Percentiles rank a stretch among this genome's conserved stretches.
Evolutionary conservation across 768 basidiomycete species (phyloP).

Genomic region (Amanita exitialis): DNA sequence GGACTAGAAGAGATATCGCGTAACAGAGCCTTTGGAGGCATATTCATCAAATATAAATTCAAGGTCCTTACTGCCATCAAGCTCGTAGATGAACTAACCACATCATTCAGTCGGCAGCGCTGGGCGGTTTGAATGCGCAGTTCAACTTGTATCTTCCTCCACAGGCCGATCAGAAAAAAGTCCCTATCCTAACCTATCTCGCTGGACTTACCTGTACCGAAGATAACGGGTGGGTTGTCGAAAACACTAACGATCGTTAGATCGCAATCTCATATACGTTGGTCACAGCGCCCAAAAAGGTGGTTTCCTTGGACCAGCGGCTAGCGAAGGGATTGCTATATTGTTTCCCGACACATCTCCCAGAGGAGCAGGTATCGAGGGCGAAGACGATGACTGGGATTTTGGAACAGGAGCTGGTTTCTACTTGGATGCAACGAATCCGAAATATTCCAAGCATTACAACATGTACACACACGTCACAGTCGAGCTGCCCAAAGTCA

Average conservation of each 20-base stretch:
- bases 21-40: constrained; percentile 75
- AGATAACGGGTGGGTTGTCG: constrained; percentile 68
- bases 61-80: constrained; percentile 29
- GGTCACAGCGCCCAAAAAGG: constrained; percentile 77
- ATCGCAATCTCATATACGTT: neutral
- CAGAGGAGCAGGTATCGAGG: constrained; percentile 78
- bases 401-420: constrained; percentile 96
- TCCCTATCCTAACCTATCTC: constrained; percentile 73
- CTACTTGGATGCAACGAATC: constrained; percentile 85
- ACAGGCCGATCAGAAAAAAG: constrained; percentile 37
- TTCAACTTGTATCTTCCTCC: constrained; percentile 89
- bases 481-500: constrained; percentile 71
- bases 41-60: constrained; percentile 80
- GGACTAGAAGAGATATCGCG: constrained; percentile 60
- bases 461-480: constrained; percentile 86
- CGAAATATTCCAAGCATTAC: constrained; percentile 64
- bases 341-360: constrained; percentile 96
- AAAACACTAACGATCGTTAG: neutral
- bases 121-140: constrained; percentile 59
- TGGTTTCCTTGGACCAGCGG: constrained; percentile 80
- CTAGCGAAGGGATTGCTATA: constrained; percentile 78
- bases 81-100: neutral
- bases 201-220: constrained; percentile 87
- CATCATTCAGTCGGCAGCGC: constrained; percentile 52
- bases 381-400: constrained; percentile 79